phyloP scores from a whole-genome alignment of 352 stramenopile species.

The Phytopythium vexans region DNA sequence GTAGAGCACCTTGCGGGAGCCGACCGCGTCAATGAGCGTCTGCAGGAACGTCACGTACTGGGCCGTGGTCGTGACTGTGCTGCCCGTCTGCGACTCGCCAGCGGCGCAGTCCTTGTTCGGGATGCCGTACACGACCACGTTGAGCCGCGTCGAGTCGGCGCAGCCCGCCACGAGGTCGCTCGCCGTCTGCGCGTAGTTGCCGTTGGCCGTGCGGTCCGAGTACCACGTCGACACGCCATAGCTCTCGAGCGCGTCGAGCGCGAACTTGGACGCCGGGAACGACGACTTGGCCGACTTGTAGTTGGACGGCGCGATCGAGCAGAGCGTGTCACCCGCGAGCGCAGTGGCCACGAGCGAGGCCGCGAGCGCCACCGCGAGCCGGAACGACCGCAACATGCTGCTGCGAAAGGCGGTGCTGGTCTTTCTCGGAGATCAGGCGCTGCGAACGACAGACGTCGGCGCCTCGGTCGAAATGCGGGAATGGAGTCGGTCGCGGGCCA shows the following conservation, averaged over 20 bases:
- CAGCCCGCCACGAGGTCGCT: slow-evolving; percentile 32
- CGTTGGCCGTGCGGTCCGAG: slow-evolving; percentile 37
- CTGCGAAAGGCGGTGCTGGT: too few relatives aligned
- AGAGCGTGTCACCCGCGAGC: slow-evolving; percentile 37
- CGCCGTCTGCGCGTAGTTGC: slow-evolving; percentile 30
- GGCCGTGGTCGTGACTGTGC: slow-evolving; percentile 28
- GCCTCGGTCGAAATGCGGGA: too few relatives aligned
- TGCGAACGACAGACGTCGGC: too few relatives aligned
- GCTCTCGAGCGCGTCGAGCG: slow-evolving; percentile 49
- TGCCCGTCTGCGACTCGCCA: slow-evolving; percentile 35
- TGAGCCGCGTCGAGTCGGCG: slow-evolving; percentile 37
- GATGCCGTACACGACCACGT: slow-evolving; percentile 65
- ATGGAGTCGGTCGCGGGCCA: too few relatives aligned
- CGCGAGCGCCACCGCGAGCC: neutral
- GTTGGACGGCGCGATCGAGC: slow-evolving; percentile 37
- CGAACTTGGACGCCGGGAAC: slow-evolving; percentile 42
- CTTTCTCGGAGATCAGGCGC: too few relatives aligned
- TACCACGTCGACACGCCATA: slow-evolving; percentile 68
- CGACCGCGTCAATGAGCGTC: slow-evolving; percentile 38
- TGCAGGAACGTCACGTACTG: slow-evolving; percentile 54
- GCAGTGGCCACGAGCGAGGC: neutral
- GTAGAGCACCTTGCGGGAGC: slow-evolving; percentile 56
- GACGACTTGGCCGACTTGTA: slow-evolving; percentile 40
- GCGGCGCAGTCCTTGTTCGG: slow-evolving; percentile 74
- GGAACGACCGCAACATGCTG: slow-evolving; percentile 6